Evolutionary conservation across 768 basidiomycete species (phyloP), one percentile per base, ranked within the genome.

Genomic region (Mrakia gelida): DNA sequence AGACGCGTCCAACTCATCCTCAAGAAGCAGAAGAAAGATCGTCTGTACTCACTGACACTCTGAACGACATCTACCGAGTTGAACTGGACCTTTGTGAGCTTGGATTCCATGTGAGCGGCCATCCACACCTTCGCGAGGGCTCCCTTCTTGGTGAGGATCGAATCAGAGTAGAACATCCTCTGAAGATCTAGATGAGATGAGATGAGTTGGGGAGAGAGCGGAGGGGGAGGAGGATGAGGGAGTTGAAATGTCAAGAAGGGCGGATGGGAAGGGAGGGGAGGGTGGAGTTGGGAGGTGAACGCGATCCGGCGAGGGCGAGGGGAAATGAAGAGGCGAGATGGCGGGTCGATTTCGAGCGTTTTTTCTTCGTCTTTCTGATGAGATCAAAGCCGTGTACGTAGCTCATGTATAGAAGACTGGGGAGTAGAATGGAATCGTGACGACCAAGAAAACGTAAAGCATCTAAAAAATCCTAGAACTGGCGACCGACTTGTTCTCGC

Each of bases 101-200:
- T 98, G 82, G 94, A 90, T 85, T 98, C 95, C 91, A 96, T 95
- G 88, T 98, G 96, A 1, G 97, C 96, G 61, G 96, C 95, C 75
- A 99, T 91, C 97, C 97, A 99, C 87, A 99, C 94, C 86, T 91
- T 93, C 52, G 94, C 96, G 56, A 99, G 87, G 5, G 96, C 93
- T 63, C 96, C 95, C 76, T 94, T 91, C 81, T 94, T 91, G 67
- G 94, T 93, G 81, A 97, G 88, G 85, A 98, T 94, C 52, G 93
- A 91, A 84, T 97, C 94, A 71, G 94, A 94, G 84, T 93, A 95
- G 84, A 95, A 95, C 93, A 83, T 81, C 67, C 67, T 41, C 16
- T 16, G 2, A 52, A 21, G 49, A 52, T 52, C 18, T 16, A 16
- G 15, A n/a, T n/a, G n/a, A n/a, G n/a, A 3, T 52, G 67, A 26